A percentile compares a stretch with the other conserved stretches of the same genome.
These are phyloP conservation scores for Ceratocystis destructans DNA, from an alignment of 2,329 filamentous ascomycete genomes.

Conservation along the genomic window DNA sequence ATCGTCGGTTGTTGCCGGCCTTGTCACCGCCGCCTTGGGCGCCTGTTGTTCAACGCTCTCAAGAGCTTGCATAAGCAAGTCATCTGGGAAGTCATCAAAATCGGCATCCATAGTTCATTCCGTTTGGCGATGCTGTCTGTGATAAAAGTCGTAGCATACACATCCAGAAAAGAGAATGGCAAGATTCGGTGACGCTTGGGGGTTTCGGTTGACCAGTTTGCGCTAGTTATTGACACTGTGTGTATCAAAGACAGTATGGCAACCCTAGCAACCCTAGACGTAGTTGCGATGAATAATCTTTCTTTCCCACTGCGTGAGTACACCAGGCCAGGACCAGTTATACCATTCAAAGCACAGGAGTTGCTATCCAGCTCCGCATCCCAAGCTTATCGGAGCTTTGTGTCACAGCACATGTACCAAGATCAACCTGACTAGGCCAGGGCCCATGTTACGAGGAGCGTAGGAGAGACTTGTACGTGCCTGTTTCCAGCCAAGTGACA, in stretches of 20 bases:
- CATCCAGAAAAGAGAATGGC: background rate
- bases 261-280: background rate
- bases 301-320: too few species aligned
- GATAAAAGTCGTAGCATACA: too few species aligned
- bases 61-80: constrained; percentile 17
- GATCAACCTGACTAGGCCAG: too few species aligned
- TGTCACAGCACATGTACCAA: too few species aligned
- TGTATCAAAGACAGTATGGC: background rate
- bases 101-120: constrained; percentile 18
- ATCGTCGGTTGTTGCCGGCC: background rate
- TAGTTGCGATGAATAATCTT: too few species aligned
- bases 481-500: too few species aligned
- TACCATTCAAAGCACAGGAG: too few species aligned
- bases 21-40: constrained; percentile 5
- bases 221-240: constrained; percentile 3
- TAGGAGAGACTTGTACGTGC: too few species aligned
- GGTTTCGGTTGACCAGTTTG: background rate
- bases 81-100: constrained; percentile 19
- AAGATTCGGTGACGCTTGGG: background rate
- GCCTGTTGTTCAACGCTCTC: constrained; percentile 15
- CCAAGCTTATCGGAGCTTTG: too few species aligned
- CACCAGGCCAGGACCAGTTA: too few species aligned
- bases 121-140: background rate
- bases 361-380: too few species aligned
- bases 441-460: too few species aligned